Base-by-base conservation (phyloP, 2,329 filamentous ascomycete genomes). In the Uncinocarpus reesii region DNA sequence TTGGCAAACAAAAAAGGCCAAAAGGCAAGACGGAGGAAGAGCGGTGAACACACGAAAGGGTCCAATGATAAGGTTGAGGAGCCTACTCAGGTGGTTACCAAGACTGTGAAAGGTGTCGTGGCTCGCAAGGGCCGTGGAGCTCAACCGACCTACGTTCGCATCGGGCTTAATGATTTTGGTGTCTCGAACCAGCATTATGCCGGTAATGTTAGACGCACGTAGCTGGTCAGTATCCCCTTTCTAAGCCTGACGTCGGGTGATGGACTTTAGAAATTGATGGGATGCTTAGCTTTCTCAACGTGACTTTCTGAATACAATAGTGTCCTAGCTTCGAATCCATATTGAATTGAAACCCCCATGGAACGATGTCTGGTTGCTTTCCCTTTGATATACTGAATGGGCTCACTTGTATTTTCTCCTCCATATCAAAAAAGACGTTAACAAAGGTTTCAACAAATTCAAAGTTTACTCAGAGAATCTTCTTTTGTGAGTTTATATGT, bases 111-210 rank as follows among this genome's bases (percentile, higher is more conserved):
- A 42, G 53, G 41, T 8, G 38, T 51, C 3, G 43, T 53, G 13
- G 34, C 48, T 34, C 51, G 53, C 16, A 55, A 51, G 47, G 48
- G 26, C 13, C 47, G 46, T 15, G 38, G 47, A 20, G 48, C 42
- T n/a, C 26, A 48, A 10, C 48, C 51, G 15, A 51, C 48, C 7
- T 55, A 50, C 31, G 46, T 45, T 24, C 45, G 47, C 18, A 23
- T 55, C 16, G 36, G 41, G 7, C 49, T 53, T 7, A 23, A 47
- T 11, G 48, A 55, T 18, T 51, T 55, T 46, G 51, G 51, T 4
- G 38, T 55, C 34, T 42, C 46, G 15, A 47, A 44, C 20, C 24
- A 36, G 11, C 44, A 52, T 6, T 52, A 36, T 31, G 15, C 23
- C 3, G 11, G 18, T 18, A 10, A 6, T 3, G 31, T 16, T 11